Conservation (phyloP, 306 rosid species). For the Lagenaria siceraria region DNA sequence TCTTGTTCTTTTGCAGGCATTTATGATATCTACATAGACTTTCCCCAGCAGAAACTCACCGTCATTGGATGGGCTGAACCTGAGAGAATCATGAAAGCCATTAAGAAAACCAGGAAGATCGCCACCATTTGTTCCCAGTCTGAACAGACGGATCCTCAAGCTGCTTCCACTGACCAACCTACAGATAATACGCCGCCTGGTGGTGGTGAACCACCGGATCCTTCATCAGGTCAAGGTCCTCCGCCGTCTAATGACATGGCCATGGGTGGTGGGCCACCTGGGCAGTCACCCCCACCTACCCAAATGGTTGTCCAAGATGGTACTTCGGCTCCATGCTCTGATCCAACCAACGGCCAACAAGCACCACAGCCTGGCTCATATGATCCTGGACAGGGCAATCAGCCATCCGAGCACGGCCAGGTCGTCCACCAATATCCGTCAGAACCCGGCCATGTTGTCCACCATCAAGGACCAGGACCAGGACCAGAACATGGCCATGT, state of each 20-base stretch:
- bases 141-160: constrained; percentile 34
- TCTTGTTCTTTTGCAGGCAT: constrained; percentile 41
- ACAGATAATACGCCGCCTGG: constrained; percentile 14
- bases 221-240: constrained; percentile 8
- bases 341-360: constrained; percentile 1
- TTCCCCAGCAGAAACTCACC: constrained; percentile 51
- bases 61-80: constrained; percentile 85
- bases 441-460: not conserved
- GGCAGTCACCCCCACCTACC: not conserved
- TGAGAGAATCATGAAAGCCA: constrained; percentile 63
- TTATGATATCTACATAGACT: constrained; percentile 54
- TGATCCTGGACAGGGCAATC: constrained; percentile 21
- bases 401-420: not conserved
- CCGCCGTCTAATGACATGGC: constrained; percentile 13
- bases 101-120: constrained; percentile 63
- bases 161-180: constrained; percentile 8
- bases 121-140: constrained; percentile 53
- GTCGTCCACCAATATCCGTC: not conserved
- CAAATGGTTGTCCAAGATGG: not conserved
- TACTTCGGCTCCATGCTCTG: not conserved
- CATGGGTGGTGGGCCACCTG: not conserved
- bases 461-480: not conserved
- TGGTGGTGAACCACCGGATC: constrained; percentile 11
- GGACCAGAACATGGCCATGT: not conserved
- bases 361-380: constrained; percentile 12